Percentiles rank a stretch among this genome's conserved stretches.
These are phyloP conservation scores for Elymus sibiricus DNA, from an alignment of 176 grass and related monocot genomes.

Conservation along the genomic window DNA sequence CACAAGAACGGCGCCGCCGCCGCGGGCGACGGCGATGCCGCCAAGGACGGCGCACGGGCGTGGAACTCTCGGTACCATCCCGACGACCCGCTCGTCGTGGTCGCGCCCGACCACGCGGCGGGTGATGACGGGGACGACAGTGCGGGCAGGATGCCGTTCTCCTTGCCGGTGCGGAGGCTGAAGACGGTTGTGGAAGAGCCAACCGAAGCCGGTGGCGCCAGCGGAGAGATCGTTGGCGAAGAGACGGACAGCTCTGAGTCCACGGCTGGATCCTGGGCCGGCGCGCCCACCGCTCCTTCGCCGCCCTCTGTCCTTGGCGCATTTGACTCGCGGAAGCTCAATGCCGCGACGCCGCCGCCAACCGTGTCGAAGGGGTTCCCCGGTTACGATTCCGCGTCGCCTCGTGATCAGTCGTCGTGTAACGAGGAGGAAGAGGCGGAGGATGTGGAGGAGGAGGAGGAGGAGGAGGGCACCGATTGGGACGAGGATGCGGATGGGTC, in stretches of 20 bases:
- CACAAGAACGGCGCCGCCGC: not conserved
- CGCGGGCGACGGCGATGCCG: not conserved
- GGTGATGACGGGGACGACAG: not conserved
- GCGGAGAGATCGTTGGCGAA: not conserved
- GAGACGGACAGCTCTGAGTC: constrained; percentile 39
- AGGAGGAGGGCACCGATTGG: constrained; percentile 35
- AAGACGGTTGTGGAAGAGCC: constrained; percentile 16
- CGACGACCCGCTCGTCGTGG: constrained; percentile 50
- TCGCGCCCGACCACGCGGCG: constrained; percentile 34
- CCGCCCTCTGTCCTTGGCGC: constrained; percentile 45
- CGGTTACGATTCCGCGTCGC: not conserved
- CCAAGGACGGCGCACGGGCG: constrained; percentile 21
- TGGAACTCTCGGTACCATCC: constrained; percentile 60
- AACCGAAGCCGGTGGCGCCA: not conserved
- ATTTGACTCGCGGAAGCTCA: not conserved
- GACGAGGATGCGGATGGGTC: constrained; percentile 12
- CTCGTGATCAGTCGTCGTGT: constrained; percentile 12
- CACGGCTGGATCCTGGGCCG: constrained; percentile 25
- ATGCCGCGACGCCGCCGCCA: not conserved
- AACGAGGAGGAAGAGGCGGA: constrained; percentile 23
- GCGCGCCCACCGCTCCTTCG: constrained; percentile 7
- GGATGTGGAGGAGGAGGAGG: not conserved
- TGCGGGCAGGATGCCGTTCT: constrained; percentile 37
- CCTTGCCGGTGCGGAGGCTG: constrained; percentile 63
- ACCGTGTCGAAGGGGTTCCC: not conserved